phyloP scores from a whole-genome alignment of 257 asterid species.

The Plantago elongata region DNA sequence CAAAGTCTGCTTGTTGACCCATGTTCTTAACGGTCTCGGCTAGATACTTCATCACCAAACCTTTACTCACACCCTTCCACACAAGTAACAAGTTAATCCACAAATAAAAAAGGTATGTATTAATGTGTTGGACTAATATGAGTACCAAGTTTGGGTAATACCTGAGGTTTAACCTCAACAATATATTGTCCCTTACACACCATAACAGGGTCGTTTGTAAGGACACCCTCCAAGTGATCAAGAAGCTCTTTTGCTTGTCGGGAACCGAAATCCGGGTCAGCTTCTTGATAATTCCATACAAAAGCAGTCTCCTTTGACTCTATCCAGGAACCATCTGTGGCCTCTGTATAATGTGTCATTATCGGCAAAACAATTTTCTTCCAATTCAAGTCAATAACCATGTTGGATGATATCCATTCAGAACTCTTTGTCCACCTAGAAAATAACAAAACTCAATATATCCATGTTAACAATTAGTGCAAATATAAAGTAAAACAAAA shows the following conservation, averaged over 20 bases:
- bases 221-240: conserved; percentile 79
- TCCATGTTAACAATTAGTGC: not conserved
- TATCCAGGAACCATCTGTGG: conserved; percentile 81
- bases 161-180: no score
- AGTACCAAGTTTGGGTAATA: no score
- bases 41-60: no score
- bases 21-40: no score
- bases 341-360: conserved; percentile 75
- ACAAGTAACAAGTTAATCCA: no score
- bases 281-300: conserved; percentile 89
- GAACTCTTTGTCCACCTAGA: conserved; percentile 52
- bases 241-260: conserved; percentile 87
- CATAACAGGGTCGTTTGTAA: conserved; percentile 79
- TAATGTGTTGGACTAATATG: no score
- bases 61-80: no score
- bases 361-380: conserved; percentile 57
- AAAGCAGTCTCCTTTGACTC: conserved; percentile 85
- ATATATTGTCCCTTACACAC: conserved; percentile 17
- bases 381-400: conserved; percentile 55
- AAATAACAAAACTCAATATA: not conserved
- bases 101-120: no score
- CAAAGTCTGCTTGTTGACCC: no score
- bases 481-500: no score
- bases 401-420: conserved; percentile 53
- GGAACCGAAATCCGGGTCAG: conserved; percentile 75